These are phyloP conservation scores for Boechera divaricarpa DNA, from an alignment of 345 rosid species.

Conservation along the genomic window DNA sequence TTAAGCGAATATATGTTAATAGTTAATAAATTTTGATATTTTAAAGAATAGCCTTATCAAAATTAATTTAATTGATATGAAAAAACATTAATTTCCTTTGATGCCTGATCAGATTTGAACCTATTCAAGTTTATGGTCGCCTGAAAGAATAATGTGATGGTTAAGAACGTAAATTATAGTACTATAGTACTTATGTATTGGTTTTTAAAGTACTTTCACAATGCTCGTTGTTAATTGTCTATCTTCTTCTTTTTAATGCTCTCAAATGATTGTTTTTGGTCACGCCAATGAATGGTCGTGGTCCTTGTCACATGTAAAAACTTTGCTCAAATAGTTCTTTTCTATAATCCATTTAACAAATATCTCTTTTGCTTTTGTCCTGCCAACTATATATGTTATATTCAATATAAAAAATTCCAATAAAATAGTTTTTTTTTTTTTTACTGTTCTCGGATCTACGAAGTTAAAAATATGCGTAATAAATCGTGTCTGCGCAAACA, in stretches of 20 bases:
- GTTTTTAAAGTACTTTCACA: background rate
- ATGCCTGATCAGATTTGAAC: too few species aligned
- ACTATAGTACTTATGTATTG: too few species aligned
- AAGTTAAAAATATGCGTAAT: background rate
- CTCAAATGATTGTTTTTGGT: slow-evolving; percentile 24
- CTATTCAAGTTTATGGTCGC: too few species aligned
- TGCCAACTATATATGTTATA: background rate
- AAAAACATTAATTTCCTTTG: too few species aligned
- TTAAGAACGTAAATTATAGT: too few species aligned
- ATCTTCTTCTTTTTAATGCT: background rate
- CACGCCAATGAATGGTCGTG: slow-evolving; percentile 20
- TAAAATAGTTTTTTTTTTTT: background rate
- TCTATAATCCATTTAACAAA: background rate
- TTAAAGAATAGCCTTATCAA: too few species aligned
- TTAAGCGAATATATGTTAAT: too few species aligned
- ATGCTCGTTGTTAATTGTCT: background rate
- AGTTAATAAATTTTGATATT: too few species aligned
- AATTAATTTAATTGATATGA: too few species aligned
- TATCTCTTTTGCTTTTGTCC: background rate
- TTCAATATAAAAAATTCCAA: background rate
- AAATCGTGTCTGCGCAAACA: background rate
- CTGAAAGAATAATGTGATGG: too few species aligned
- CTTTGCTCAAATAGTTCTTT: slow-evolving; percentile 1
- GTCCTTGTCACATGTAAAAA: slow-evolving; percentile 22
- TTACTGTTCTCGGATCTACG: background rate